These are phyloP conservation scores for Leccinellum albellum DNA, from an alignment of 768 basidiomycete species.

Conservation along the genomic window DNA sequence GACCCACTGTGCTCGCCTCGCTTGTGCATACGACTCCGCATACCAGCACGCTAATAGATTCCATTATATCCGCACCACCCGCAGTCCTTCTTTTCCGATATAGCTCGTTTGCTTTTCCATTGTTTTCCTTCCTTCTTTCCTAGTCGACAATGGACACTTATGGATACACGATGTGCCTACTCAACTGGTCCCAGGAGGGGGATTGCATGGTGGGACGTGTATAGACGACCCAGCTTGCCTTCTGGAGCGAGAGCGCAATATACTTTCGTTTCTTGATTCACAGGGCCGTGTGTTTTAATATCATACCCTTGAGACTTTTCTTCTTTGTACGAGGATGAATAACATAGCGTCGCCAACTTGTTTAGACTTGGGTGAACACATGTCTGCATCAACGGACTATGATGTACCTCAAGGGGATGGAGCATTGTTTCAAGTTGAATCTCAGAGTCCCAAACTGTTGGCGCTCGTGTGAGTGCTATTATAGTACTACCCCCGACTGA, in stretches of 20 bases:
- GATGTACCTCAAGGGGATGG: no score
- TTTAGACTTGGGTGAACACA: background rate
- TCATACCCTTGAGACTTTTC: background rate
- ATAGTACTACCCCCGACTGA: no score
- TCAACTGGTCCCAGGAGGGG: slow-evolving; percentile 11
- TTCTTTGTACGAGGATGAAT: background rate
- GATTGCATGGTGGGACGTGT: background rate
- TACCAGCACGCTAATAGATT: slow-evolving; percentile 24
- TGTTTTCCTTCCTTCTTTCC: slow-evolving; percentile 1
- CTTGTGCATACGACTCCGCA: slow-evolving; percentile 10
- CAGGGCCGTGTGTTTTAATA: slow-evolving; percentile 13
- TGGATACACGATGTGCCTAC: slow-evolving; percentile 20
- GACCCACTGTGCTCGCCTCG: background rate
- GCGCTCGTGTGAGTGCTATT: no score
- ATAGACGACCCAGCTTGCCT: background rate
- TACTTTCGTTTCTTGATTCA: slow-evolving; percentile 17
- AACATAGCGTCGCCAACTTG: background rate
- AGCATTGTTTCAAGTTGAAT: no score
- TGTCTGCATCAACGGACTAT: background rate
- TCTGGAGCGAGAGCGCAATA: slow-evolving; percentile 7
- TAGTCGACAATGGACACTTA: slow-evolving; percentile 22
- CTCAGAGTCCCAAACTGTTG: no score
- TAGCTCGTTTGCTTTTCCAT: background rate
- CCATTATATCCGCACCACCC: slow-evolving; percentile 7
- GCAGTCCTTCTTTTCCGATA: slow-evolving; percentile 3